Percentiles rank a stretch among this genome's conserved stretches.
Evolutionary conservation across 768 basidiomycete genomes (phyloP).

Genomic region (Pulveroboletus sp.): DNA sequence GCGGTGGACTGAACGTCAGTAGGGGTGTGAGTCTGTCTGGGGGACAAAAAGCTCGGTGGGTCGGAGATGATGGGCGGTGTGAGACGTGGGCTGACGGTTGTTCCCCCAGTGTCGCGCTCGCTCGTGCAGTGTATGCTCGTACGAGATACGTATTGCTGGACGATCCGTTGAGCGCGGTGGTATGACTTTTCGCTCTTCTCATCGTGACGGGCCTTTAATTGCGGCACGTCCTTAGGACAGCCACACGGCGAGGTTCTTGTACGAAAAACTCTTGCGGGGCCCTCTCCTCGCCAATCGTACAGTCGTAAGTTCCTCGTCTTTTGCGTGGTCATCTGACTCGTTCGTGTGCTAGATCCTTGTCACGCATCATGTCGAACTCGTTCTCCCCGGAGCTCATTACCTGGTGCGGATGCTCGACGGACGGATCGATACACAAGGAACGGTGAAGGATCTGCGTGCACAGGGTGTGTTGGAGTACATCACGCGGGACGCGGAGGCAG

Average conservation of each 20-base stretch:
- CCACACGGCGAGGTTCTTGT: constrained; percentile 61
- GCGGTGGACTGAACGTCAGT: no score
- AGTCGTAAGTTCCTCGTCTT: constrained; percentile 42
- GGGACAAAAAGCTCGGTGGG: constrained; percentile 75
- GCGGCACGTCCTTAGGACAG: constrained; percentile 47
- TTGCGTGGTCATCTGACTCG: neutral
- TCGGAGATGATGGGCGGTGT: neutral
- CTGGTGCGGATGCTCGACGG: constrained; percentile 79
- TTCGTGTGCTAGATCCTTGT: constrained; percentile 50
- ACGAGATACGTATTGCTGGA: constrained; percentile 72
- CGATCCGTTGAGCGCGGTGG: constrained; percentile 79
- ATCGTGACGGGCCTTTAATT: neutral
- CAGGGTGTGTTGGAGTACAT: constrained; percentile 63
- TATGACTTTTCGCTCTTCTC: constrained; percentile 33
- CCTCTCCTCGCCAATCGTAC: constrained; percentile 65
- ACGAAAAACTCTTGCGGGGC: constrained; percentile 62
- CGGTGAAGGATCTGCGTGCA: constrained; percentile 56
- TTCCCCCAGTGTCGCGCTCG: constrained; percentile 69
- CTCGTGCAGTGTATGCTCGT: constrained; percentile 74
- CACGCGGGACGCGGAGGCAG: constrained; percentile 47
- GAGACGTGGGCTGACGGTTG: neutral
- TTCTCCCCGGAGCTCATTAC: constrained; percentile 69
- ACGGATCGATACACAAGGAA: constrained; percentile 72
- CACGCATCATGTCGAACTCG: constrained; percentile 81
- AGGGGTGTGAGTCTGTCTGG: constrained; percentile 76